Percentiles rank a stretch among this genome's conserved stretches.
phyloP scores from a whole-genome alignment of 345 rosid species.

The Clausena lansium region DNA sequence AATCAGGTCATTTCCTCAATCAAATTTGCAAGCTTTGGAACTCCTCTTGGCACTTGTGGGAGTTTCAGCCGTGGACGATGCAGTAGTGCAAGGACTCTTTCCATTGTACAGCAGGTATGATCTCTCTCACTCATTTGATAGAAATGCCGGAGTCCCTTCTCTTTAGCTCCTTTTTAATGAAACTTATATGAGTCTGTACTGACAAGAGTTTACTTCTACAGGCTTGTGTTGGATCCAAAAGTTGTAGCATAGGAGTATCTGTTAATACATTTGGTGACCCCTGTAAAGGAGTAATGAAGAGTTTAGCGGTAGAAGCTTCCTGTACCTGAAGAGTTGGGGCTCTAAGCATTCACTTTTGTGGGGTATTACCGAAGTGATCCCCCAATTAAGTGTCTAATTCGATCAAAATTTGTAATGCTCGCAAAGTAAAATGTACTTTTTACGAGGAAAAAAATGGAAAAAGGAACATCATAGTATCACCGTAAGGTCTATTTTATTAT shows the following conservation, averaged over 20 bases:
- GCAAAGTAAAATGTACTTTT: not conserved
- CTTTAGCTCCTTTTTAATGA: not conserved
- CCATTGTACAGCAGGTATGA: slow-evolving; percentile 60
- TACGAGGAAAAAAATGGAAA: not conserved
- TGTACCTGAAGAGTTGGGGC: slow-evolving; percentile 46
- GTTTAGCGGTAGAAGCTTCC: slow-evolving; percentile 88
- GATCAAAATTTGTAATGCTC: slow-evolving; percentile 9
- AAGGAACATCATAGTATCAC: not conserved
- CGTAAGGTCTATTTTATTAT: not conserved
- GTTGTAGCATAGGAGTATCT: slow-evolving; percentile 70
- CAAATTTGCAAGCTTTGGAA: slow-evolving; percentile 85
- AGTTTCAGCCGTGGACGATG: slow-evolving; percentile 67
- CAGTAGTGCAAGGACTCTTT: slow-evolving; percentile 51
- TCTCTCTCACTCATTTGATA: not conserved
- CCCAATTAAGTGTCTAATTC: not conserved
- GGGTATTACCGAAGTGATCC: slow-evolving; percentile 10
- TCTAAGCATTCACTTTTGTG: slow-evolving; percentile 9
- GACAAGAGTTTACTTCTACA: slow-evolving; percentile 24
- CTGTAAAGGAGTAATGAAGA: slow-evolving; percentile 65
- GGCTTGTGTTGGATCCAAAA: slow-evolving; percentile 86
- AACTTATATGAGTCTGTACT: not conserved
- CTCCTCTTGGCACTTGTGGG: slow-evolving; percentile 77
- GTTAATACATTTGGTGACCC: slow-evolving; percentile 70
- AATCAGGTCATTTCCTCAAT: slow-evolving; percentile 72
- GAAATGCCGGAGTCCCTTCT: not conserved